phyloP scores from a whole-genome alignment of 164 flowering plant species.

The Macadamia tetraphylla region DNA sequence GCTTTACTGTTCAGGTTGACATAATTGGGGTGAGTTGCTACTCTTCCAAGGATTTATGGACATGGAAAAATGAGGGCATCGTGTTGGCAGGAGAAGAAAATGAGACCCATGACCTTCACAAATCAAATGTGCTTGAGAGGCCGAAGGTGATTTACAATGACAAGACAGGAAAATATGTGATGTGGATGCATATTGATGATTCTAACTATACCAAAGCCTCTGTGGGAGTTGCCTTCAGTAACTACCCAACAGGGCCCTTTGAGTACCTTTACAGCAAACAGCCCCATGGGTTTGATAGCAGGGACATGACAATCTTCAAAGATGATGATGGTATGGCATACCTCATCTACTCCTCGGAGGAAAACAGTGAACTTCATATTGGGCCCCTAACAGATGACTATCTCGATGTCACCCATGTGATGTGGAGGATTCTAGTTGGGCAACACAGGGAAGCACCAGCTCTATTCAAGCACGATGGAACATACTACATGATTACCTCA shows the following conservation, averaged over 20 bases:
- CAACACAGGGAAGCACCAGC: conserved; percentile 96
- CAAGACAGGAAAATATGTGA: conserved; percentile 69
- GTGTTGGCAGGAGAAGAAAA: conserved; percentile 70
- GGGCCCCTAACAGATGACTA: conserved; percentile 81
- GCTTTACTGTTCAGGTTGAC: conserved; percentile 63
- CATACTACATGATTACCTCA: conserved; percentile 96
- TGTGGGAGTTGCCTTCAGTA: conserved; percentile 78
- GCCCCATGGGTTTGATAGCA: conserved; percentile 88
- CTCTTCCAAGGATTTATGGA: conserved; percentile 94
- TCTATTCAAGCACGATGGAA: conserved; percentile 70
- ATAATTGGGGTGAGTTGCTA: conserved; percentile 95
- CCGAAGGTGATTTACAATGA: conserved; percentile 91
- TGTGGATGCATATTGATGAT: conserved; percentile 99
- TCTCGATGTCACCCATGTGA: conserved; percentile 52
- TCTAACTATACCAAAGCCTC: conserved; percentile 88
- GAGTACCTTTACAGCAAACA: conserved; percentile 68
- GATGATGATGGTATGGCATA: conserved; percentile 88
- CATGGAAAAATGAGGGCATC: conserved; percentile 93
- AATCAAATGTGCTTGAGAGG: conserved; percentile 87
- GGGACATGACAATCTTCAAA: conserved; percentile 95
- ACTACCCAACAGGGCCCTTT: conserved; percentile 88
- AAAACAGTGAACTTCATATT: conserved; percentile 88
- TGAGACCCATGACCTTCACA: conserved; percentile 74
- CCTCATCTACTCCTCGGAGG: conserved; percentile 82
- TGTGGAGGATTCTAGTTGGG: conserved; percentile 67